A percentile compares a stretch with the other conserved stretches of the same genome.
phyloP scores from a whole-genome alignment of 1,284 basidiomycete species.

The Ganoderma boninense region DNA sequence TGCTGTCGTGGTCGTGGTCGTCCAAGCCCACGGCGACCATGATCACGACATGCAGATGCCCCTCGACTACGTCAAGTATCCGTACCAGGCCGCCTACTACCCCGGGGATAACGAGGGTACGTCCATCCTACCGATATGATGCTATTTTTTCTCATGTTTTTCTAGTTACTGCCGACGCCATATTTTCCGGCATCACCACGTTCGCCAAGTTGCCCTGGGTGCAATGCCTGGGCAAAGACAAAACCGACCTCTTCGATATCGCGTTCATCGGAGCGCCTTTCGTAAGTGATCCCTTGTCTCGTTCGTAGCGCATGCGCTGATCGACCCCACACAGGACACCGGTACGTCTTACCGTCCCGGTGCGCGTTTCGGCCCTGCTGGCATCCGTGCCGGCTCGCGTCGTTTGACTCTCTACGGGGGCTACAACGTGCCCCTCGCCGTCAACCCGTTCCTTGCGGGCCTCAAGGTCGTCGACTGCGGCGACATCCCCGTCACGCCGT shows the following conservation, averaged over 20 bases:
- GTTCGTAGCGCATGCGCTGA: conserved; percentile 3
- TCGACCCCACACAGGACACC: conserved; percentile 59
- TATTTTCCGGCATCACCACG: conserved; percentile 79
- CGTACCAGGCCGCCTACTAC: conserved; percentile 58
- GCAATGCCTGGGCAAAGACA: conserved; percentile 70
- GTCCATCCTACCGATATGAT: background rate
- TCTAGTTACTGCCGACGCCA: conserved; percentile 70
- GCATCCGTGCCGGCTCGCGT: conserved; percentile 79
- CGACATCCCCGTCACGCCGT: conserved; percentile 66
- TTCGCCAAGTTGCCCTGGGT: conserved; percentile 82
- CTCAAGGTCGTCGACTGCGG: conserved; percentile 79
- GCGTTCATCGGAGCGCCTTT: conserved; percentile 85
- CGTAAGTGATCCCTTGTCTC: conserved; percentile 48
- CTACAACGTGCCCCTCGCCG: conserved; percentile 75
- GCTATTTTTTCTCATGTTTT: background rate
- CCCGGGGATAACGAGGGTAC: conserved; percentile 65
- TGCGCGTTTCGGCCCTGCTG: conserved; percentile 81
- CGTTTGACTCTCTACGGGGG: conserved; percentile 77
- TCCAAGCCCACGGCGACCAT: conserved; percentile 51
- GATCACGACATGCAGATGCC: conserved; percentile 61
- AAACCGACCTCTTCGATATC: conserved; percentile 68
- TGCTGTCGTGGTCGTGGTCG: conserved; percentile 22
- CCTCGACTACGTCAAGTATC: conserved; percentile 69
- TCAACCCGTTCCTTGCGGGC: conserved; percentile 72
- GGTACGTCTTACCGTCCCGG: conserved; percentile 81